These are phyloP conservation scores for Geosmithia putterillii DNA, from an alignment of 2,329 filamentous ascomycete genomes.

Conservation along the genomic window DNA sequence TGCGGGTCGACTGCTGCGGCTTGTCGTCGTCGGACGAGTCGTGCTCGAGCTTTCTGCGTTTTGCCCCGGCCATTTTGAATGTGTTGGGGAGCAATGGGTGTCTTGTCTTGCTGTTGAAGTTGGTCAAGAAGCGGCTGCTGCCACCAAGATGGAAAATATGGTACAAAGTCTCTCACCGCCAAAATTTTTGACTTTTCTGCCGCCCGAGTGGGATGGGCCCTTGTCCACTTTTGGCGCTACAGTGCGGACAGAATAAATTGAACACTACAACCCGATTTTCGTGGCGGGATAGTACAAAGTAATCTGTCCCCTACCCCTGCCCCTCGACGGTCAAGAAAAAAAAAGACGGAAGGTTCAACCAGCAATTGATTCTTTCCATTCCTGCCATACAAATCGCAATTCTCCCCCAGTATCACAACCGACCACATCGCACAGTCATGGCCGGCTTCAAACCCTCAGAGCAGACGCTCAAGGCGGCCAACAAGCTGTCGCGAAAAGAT, in stretches of 20 bases:
- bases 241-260: background rate
- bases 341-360: background rate
- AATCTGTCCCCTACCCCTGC: background rate
- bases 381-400: background rate
- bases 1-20: conserved; percentile 13
- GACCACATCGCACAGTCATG: conserved; percentile 9
- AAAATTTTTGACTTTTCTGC: conserved; percentile 25
- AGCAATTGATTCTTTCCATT: background rate
- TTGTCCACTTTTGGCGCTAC: background rate
- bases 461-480: conserved; percentile 40
- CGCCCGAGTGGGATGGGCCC: background rate
- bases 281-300: too few species aligned
- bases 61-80: conserved; percentile 21
- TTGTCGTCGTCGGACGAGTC: conserved; percentile 29
- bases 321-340: background rate
- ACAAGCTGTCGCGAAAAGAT: conserved; percentile 70
- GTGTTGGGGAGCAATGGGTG: background rate
- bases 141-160: background rate
- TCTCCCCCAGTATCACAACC: background rate
- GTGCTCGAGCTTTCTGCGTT: conserved; percentile 47
- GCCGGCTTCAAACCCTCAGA: conserved; percentile 21
- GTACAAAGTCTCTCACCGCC: conserved; percentile 19
- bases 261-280: background rate
- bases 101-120: background rate
- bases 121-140: conserved; percentile 1